phyloP scores from a whole-genome alignment of 2,329 filamentous ascomycete genomes.

The Kalmusia sp. region DNA sequence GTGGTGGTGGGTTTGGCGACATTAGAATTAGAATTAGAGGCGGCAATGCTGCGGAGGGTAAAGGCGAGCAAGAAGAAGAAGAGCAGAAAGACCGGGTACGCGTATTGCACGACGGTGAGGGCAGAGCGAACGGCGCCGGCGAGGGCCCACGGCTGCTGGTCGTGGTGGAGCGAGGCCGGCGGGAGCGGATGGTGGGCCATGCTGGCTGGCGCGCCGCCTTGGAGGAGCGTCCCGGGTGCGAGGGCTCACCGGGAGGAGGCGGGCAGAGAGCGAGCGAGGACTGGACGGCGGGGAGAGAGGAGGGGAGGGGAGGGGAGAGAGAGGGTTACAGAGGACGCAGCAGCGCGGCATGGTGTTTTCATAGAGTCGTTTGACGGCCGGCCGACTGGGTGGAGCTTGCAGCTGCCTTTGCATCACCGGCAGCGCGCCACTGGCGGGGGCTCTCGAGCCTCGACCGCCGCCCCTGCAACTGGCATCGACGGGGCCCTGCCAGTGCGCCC shows the following conservation, averaged over 20 bases:
- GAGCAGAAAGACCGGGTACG: conserved; percentile 70
- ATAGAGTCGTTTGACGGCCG: conserved; percentile 1
- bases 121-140: conserved; percentile 24
- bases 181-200: conserved; percentile 26
- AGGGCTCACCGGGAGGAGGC: conserved; percentile 17
- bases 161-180: conserved; percentile 16
- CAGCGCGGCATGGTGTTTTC: conserved; percentile 16
- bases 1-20: conserved; percentile 58
- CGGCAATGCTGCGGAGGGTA: conserved; percentile 65
- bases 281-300: conserved; percentile 4
- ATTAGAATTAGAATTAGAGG: conserved; percentile 54
- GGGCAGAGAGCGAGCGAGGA: not conserved
- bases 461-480: not conserved
- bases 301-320: conserved; percentile 15
- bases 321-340: conserved; percentile 14
- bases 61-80: conserved; percentile 70
- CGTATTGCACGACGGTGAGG: conserved; percentile 57
- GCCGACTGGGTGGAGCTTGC: not conserved
- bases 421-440: not conserved
- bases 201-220: not conserved
- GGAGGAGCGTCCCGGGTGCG: not conserved
- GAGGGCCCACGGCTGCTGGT: conserved; percentile 25
- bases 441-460: not conserved
- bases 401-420: not conserved
- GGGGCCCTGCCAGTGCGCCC: not conserved